Evolutionary conservation across 306 rosid species (phyloP).

Genomic region (Trichosanthes cucumerina): DNA sequence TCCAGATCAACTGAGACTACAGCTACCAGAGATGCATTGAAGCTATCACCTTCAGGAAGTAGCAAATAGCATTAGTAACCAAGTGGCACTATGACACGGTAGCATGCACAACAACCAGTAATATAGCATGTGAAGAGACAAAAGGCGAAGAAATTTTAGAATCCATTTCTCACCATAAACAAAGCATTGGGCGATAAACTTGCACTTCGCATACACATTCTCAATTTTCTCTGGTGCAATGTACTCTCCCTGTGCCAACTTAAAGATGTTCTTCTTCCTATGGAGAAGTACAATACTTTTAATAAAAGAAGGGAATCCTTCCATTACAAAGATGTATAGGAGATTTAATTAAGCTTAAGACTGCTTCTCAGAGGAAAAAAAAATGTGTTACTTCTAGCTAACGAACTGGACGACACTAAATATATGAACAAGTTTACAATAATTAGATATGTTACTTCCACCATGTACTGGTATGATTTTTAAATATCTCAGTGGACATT

Average conservation of each 20-base stretch:
- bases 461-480: neutral
- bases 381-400: neutral
- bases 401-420: neutral
- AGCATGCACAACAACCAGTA: neutral
- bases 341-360: neutral
- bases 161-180: conserved; percentile 56
- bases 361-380: neutral
- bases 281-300: neutral
- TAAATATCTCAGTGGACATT: neutral
- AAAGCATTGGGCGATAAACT: conserved; percentile 76
- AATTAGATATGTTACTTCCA: neutral
- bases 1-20: conserved; percentile 73
- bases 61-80: conserved; percentile 19
- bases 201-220: conserved; percentile 87
- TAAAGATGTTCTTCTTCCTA: conserved; percentile 97
- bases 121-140: neutral
- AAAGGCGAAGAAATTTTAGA: neutral
- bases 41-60: conserved; percentile 64
- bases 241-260: conserved; percentile 99
- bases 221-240: conserved; percentile 98
- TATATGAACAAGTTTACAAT: neutral
- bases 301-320: neutral
- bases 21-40: conserved; percentile 79
- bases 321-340: neutral
- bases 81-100: neutral